Evolutionary conservation across 1,284 basidiomycete genomes (phyloP).

Genomic region (Cryptococcus amylolentus): DNA sequence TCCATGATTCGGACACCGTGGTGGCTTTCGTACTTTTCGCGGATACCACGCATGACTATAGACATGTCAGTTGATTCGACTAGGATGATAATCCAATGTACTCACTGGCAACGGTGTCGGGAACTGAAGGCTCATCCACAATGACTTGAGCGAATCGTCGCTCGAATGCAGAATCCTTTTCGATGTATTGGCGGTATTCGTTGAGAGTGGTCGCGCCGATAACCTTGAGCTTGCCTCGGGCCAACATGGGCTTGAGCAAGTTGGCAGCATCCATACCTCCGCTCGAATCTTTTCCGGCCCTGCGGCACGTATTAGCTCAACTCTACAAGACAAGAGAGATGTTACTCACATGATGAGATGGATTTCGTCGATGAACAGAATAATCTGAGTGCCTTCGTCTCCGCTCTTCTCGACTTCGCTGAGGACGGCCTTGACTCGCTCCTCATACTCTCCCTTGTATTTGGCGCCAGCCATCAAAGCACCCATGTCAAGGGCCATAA

Average conservation of each 20-base stretch:
- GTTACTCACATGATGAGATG: slow-evolving; percentile 84
- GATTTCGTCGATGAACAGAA: slow-evolving; percentile 93
- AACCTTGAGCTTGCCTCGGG: slow-evolving; percentile 82
- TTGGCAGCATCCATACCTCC: slow-evolving; percentile 63
- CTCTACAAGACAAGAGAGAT: neutral
- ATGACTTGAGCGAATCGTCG: slow-evolving; percentile 92
- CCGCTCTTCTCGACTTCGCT: slow-evolving; percentile 86
- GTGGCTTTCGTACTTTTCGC: slow-evolving; percentile 70
- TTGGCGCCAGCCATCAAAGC: slow-evolving; percentile 61
- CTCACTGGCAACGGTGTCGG: slow-evolving; percentile 78
- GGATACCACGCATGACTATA: slow-evolving; percentile 68
- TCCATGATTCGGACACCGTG: slow-evolving; percentile 91
- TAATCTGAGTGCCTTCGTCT: slow-evolving; percentile 76
- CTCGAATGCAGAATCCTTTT: slow-evolving; percentile 91
- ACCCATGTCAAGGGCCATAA: slow-evolving; percentile 81
- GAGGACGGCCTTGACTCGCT: slow-evolving; percentile 88
- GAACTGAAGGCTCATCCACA: slow-evolving; percentile 85
- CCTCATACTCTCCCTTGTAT: slow-evolving; percentile 97
- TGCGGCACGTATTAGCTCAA: slow-evolving; percentile 2
- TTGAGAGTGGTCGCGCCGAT: slow-evolving; percentile 92
- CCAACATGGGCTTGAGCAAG: slow-evolving; percentile 82
- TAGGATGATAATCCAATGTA: neutral
- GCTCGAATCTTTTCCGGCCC: slow-evolving; percentile 38
- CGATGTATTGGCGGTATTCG: slow-evolving; percentile 94
- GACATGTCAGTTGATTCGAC: slow-evolving; percentile 1